These are phyloP conservation scores for Somion occarium DNA, from an alignment of 1,284 basidiomycete genomes.

Conservation along the genomic window DNA sequence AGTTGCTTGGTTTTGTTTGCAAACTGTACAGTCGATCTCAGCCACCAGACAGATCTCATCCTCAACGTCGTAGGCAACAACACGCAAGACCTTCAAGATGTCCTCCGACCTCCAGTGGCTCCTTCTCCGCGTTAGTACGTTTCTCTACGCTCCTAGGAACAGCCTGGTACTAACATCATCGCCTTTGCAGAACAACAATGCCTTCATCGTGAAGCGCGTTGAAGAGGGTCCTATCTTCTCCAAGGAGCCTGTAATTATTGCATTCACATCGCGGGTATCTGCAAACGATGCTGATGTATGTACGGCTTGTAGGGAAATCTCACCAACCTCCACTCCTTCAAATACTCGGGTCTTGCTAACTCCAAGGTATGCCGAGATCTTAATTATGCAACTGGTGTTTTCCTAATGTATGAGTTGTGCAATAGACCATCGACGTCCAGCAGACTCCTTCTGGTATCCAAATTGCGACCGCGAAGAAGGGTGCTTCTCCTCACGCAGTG, in stretches of 20 bases:
- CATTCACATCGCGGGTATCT: neutral
- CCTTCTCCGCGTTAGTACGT: constrained; percentile 71
- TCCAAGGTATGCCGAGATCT: constrained; percentile 50
- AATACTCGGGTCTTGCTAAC: constrained; percentile 87
- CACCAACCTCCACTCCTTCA: constrained; percentile 81
- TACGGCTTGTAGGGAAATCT: constrained; percentile 71
- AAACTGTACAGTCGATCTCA: constrained; percentile 24
- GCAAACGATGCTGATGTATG: neutral
- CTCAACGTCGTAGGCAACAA: constrained; percentile 16
- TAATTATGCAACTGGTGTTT: neutral
- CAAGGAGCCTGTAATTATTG: constrained; percentile 69
- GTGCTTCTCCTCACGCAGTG: constrained; percentile 54
- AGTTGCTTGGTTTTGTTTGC: constrained; percentile 13
- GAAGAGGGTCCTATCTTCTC: constrained; percentile 75
- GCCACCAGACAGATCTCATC: constrained; percentile 18
- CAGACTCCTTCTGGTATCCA: constrained; percentile 59
- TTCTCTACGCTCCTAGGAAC: neutral
- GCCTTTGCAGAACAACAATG: constrained; percentile 65
- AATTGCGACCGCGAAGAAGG: constrained; percentile 68
- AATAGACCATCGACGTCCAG: constrained; percentile 63
- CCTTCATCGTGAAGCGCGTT: constrained; percentile 77
- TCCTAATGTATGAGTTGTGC: neutral
- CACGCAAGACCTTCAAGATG: constrained; percentile 43
- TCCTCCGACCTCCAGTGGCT: constrained; percentile 88
- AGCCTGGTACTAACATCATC: constrained; percentile 9